phyloP scores from a whole-genome alignment of 768 basidiomycete genomes.

The Bullera alba region DNA sequence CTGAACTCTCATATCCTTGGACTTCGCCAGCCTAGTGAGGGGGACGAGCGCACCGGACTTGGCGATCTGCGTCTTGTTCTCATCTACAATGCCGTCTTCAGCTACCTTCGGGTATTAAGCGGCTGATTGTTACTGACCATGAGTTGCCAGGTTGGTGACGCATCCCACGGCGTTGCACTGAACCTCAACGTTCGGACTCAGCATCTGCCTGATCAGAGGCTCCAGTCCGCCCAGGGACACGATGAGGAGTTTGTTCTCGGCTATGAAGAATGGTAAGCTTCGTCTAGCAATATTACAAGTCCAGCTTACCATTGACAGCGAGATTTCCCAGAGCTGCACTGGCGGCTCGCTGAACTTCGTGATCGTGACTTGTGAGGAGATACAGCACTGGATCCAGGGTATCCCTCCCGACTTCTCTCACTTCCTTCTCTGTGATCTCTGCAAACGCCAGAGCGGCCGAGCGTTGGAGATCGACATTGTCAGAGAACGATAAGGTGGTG shows the following conservation, averaged over 20 bases:
- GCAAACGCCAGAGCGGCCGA: slow-evolving; percentile 97
- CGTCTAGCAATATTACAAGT: no score
- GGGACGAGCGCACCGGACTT: slow-evolving; percentile 98
- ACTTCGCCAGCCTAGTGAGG: slow-evolving; percentile 86
- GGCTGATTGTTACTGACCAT: slow-evolving; percentile 57
- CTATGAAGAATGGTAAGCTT: slow-evolving; percentile 48
- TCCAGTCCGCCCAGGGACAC: slow-evolving; percentile 96
- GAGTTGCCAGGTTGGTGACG: slow-evolving; percentile 96
- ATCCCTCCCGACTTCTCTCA: slow-evolving; percentile 89
- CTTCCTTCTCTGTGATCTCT: slow-evolving; percentile 99
- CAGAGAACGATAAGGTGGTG: slow-evolving; percentile 94
- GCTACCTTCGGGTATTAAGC: background rate
- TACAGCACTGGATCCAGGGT: slow-evolving; percentile 98
- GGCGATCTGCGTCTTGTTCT: slow-evolving; percentile 99
- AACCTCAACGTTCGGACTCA: slow-evolving; percentile 96
- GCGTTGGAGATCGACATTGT: slow-evolving; percentile 97
- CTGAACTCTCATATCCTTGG: slow-evolving; percentile 99
- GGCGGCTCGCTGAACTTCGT: slow-evolving; percentile 96
- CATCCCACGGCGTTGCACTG: slow-evolving; percentile 99
- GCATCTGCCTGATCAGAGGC: slow-evolving; percentile 97
- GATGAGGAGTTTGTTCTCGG: slow-evolving; percentile 97
- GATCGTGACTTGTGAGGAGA: slow-evolving; percentile 92
- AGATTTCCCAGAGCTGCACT: slow-evolving; percentile 95
- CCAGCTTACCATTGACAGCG: slow-evolving; percentile 86
- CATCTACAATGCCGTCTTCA: slow-evolving; percentile 54